These are phyloP conservation scores for Leccinum aurantiacum DNA, from an alignment of 768 basidiomycete genomes.

Conservation along the genomic window DNA sequence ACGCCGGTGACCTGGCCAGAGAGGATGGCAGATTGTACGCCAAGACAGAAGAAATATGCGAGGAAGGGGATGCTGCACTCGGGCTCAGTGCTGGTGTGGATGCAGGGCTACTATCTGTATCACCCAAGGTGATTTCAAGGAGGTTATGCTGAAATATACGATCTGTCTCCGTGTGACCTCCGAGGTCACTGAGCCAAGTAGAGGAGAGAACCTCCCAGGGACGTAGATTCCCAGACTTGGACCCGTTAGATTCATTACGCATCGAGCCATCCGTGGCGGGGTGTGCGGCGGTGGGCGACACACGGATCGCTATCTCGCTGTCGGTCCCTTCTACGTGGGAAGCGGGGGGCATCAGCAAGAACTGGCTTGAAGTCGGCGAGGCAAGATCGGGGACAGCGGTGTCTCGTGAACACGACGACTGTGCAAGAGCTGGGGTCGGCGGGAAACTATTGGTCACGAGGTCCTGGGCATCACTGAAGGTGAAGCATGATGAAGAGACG, in stretches of 20 bases:
- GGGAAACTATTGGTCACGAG: conserved; percentile 6
- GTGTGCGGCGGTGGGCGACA: conserved; percentile 14
- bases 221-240: conserved; percentile 17
- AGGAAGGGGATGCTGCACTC: conserved; percentile 23
- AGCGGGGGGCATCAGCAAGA: conserved; percentile 29
- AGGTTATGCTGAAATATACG: conserved; percentile 30
- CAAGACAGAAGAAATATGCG: conserved; percentile 17
- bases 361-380: conserved; percentile 31
- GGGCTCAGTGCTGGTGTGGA: conserved; percentile 27
- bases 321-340: conserved; percentile 13
- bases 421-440: conserved; percentile 9
- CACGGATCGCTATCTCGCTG: conserved; percentile 11
- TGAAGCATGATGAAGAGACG: conserved; percentile 30
- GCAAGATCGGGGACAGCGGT: conserved; percentile 15
- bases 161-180: conserved; percentile 33
- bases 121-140: conserved; percentile 11
- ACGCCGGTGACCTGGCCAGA: conserved; percentile 15
- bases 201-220: conserved; percentile 24
- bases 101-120: conserved; percentile 22
- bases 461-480: conserved; percentile 19
- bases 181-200: conserved; percentile 35
- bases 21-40: conserved; percentile 16
- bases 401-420: conserved; percentile 7
- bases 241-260: conserved; percentile 7
- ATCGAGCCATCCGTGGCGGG: conserved; percentile 4